Evolutionary conservation across 306 rosid genomes (phyloP).

Genomic region (Sechiopsis laciniata): DNA sequence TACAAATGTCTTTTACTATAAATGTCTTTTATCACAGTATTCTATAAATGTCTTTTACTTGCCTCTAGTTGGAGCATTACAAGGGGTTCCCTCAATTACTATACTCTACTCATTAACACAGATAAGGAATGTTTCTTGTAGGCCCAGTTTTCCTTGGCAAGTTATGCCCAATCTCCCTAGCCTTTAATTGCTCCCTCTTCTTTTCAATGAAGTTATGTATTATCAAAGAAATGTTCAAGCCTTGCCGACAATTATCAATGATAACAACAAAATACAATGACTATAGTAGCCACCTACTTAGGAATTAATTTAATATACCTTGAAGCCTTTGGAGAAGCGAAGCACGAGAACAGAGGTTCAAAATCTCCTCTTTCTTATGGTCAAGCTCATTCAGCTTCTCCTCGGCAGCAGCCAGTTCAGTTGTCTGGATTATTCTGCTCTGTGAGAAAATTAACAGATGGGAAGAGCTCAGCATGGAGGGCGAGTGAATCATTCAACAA

Average conservation of each 20-base stretch:
- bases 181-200: not conserved
- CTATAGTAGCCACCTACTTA: no score
- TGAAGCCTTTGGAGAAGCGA: conserved; percentile 78
- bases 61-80: not conserved
- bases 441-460: conserved; percentile 32
- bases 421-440: conserved; percentile 91
- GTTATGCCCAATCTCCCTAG: not conserved
- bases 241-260: conserved; percentile 4
- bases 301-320: conserved; percentile 33
- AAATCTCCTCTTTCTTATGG: conserved; percentile 60
- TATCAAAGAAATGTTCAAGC: not conserved
- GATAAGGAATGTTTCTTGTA: not conserved
- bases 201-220: no score
- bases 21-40: no score
- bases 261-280: no score
- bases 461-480: not conserved
- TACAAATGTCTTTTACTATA: no score
- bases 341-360: conserved; percentile 60
- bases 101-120: not conserved
- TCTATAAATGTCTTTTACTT: not conserved
- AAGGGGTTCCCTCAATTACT: not conserved
- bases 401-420: conserved; percentile 81
- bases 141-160: not conserved
- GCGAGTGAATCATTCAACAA: not conserved
- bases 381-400: conserved; percentile 89